Conservation (phyloP, 2,329 filamentous ascomycete genomes). For the Xylariaceae sp. region DNA sequence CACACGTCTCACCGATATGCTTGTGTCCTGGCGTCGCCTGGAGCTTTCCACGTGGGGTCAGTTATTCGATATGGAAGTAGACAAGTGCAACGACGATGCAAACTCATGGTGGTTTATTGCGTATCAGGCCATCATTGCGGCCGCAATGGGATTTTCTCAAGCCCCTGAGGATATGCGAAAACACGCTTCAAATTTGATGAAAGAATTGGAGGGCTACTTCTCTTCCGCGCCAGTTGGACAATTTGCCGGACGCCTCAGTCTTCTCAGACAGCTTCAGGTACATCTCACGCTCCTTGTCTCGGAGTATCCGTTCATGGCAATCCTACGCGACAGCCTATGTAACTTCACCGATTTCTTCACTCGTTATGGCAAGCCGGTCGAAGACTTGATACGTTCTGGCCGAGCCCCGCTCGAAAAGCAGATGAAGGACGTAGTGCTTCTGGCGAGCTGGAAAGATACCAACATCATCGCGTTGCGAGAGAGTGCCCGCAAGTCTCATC, state of each 20-base stretch:
- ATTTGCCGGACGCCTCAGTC: slow-evolving; percentile 63
- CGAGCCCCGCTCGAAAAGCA: slow-evolving; percentile 76
- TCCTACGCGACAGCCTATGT: slow-evolving; percentile 58
- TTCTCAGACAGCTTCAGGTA: slow-evolving; percentile 60
- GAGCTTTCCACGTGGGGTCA: slow-evolving; percentile 90
- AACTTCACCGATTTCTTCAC: slow-evolving; percentile 75
- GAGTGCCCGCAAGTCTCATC: slow-evolving; percentile 83
- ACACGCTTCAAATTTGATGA: slow-evolving; percentile 66
- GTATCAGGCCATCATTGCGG: slow-evolving; percentile 80
- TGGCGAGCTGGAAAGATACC: slow-evolving; percentile 97
- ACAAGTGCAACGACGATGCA: slow-evolving; percentile 70
- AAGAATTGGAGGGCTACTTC: slow-evolving; percentile 74
- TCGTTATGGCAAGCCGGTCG: slow-evolving; percentile 62
- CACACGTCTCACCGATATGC: slow-evolving; percentile 69
- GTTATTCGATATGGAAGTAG: slow-evolving; percentile 76
- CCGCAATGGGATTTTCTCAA: slow-evolving; percentile 61
- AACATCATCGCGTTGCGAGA: slow-evolving; percentile 86
- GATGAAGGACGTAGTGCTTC: slow-evolving; percentile 84
- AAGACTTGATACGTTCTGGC: slow-evolving; percentile 60
- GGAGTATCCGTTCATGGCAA: slow-evolving; percentile 52
- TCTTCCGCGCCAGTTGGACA: slow-evolving; percentile 74
- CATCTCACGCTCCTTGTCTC: slow-evolving; percentile 58
- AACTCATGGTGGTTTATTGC: slow-evolving; percentile 95
- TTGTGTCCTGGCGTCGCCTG: slow-evolving; percentile 84
- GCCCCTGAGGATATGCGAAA: slow-evolving; percentile 52